Base-by-base conservation (phyloP, 208 protist genomes). In the Lotmaria passim region DNA sequence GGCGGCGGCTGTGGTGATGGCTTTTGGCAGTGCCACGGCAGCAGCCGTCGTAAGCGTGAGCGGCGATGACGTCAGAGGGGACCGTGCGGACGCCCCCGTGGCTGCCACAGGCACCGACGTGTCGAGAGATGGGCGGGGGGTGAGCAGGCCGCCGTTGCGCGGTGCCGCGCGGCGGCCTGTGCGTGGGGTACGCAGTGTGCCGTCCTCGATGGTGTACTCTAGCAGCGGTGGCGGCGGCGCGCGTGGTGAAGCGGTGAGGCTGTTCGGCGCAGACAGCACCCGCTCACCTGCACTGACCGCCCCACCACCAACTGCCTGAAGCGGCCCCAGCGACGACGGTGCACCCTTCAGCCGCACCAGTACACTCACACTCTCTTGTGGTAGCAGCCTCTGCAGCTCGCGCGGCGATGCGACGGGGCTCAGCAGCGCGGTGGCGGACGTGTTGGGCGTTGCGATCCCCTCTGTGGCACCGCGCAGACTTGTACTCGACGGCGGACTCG, bases 321-420 rank as follows among this genome's bases (percentile, higher is more conserved):
- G n/a, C n/a, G n/a, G n/a, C n/a, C n/a, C n/a, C n/a, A n/a, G n/a
- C n/a, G n/a, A n/a, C n/a, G n/a, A n/a, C n/a, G n/a, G n/a, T n/a
- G 6, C 28, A 7, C 72, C 68, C 24, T 80, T 82, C 7, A 86
- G 57, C 7, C 81, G 75, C 59, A 86, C 73, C 12, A 86, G 26
- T 0, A 86, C 76, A 52, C 72, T 70, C 15, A 86, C 64, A 53
- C 60, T 75, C 24, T 86, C 81, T 62, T 62, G 63, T 17, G 69
- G 14, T 3, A 34, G 23, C 21, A 12, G 7, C 17, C 34, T 14
- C 10, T n/a, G 33, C 28, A 11, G 31, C 7, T 0, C 23, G 21
- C 17, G 47, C 10, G 51, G 48, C 5, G 39, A 36, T 10, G 11
- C 21, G 17, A 34, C 8, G 24, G 48, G 48, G 61, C 46, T 57